Conservation (phyloP, 2,329 filamentous ascomycete genomes). For the Aspergillus fructus region DNA sequence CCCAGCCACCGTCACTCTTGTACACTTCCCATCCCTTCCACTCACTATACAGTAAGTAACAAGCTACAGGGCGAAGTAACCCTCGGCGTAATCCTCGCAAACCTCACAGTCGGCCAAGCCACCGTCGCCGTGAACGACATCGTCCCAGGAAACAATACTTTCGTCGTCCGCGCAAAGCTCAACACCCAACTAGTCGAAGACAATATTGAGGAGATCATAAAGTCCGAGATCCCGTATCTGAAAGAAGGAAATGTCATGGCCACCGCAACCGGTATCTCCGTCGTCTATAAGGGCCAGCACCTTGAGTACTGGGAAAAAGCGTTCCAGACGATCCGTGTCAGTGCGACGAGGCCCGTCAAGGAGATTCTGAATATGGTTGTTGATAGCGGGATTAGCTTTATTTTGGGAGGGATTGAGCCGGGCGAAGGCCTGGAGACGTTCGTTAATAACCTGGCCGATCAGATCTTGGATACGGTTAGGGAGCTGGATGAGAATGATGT, state of each 20-base stretch:
- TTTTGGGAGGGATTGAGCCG: neutral
- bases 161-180: neutral
- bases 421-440: neutral
- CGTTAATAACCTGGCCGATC: neutral
- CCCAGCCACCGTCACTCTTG: conserved; percentile 1
- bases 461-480: neutral
- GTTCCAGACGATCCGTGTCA: neutral
- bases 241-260: neutral
- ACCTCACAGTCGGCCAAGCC: conserved; percentile 2
- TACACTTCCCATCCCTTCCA: neutral
- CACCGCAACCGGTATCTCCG: neutral
- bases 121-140: conserved; percentile 2
- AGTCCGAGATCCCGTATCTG: conserved; percentile 1
- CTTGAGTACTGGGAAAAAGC: conserved; percentile 11
- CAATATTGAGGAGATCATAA: conserved; percentile 1
- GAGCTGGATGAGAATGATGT: neutral
- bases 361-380: neutral
- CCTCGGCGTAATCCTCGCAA: neutral
- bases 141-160: conserved; percentile 8
- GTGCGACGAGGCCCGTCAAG: conserved; percentile 1
- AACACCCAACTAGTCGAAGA: neutral
- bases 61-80: conserved; percentile 5
- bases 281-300: conserved; percentile 6
- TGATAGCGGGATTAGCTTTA: neutral
- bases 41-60: neutral